Evolutionary conservation across 148 eudicot genomes (phyloP).

Genomic region (Tetragonia tetragonoides): DNA sequence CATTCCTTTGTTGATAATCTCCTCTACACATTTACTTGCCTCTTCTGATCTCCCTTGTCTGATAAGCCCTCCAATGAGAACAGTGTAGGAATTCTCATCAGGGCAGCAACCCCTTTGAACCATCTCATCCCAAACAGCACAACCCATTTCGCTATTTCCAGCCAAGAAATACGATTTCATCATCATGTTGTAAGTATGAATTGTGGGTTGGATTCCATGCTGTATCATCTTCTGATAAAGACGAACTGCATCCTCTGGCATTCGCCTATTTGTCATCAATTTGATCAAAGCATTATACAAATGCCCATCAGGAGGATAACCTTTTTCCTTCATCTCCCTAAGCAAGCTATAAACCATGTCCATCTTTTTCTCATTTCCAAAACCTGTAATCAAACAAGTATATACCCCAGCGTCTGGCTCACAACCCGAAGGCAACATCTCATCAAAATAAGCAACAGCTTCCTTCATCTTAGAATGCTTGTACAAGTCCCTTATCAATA

Average conservation of each 20-base stretch:
- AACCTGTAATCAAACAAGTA: slow-evolving; percentile 86
- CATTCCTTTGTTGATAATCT: slow-evolving; percentile 87
- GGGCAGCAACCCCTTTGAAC: slow-evolving; percentile 73
- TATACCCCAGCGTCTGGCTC: slow-evolving; percentile 72
- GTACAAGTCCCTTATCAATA: slow-evolving; percentile 70
- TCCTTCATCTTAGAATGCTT: slow-evolving; percentile 64
- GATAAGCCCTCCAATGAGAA: slow-evolving; percentile 73
- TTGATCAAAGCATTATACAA: slow-evolving; percentile 77
- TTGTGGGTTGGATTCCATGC: slow-evolving; percentile 55
- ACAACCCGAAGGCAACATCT: slow-evolving; percentile 62
- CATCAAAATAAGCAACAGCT: slow-evolving; percentile 60
- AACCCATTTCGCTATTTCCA: slow-evolving; percentile 59
- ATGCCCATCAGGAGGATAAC: slow-evolving; percentile 62
- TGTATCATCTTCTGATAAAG: slow-evolving; percentile 76
- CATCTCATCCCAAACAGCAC: slow-evolving; percentile 89
- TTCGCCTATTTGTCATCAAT: slow-evolving; percentile 60
- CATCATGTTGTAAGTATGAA: slow-evolving; percentile 83
- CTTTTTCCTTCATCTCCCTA: slow-evolving; percentile 77
- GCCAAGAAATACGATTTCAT: slow-evolving; percentile 65
- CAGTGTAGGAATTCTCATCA: slow-evolving; percentile 75
- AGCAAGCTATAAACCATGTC: slow-evolving; percentile 61
- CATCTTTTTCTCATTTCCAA: slow-evolving; percentile 74
- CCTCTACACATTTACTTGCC: slow-evolving; percentile 74
- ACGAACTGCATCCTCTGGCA: slow-evolving; percentile 76
- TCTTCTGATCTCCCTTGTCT: slow-evolving; percentile 67